Evolutionary conservation across 805 yeast species (phyloP).

Genomic region (Suhomyces pyralidae): DNA sequence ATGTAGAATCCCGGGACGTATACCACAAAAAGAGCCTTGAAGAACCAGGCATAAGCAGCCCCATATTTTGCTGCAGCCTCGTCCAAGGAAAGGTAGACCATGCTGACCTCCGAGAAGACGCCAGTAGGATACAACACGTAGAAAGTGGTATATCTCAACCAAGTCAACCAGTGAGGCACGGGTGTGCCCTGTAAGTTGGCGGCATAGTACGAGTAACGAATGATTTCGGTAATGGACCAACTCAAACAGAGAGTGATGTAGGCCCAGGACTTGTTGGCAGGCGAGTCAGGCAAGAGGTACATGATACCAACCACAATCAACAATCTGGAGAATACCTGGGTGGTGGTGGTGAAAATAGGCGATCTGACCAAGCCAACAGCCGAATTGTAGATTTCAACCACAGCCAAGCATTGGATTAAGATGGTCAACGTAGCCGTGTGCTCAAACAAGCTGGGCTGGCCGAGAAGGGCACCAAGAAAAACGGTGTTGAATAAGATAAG

Average conservation of each 20-base stretch:
- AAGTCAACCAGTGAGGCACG: conserved; percentile 58
- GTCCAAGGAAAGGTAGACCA: conserved; percentile 68
- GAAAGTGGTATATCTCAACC: conserved; percentile 82
- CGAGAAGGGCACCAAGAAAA: conserved; percentile 36
- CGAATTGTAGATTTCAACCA: conserved; percentile 78
- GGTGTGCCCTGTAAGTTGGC: conserved; percentile 51
- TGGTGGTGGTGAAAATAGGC: conserved; percentile 76
- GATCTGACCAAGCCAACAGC: conserved; percentile 78
- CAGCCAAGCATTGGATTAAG: conserved; percentile 71
- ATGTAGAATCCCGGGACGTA: conserved; percentile 88
- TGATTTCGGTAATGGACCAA: conserved; percentile 93
- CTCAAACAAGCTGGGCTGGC: conserved; percentile 65
- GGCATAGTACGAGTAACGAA: conserved; percentile 86
- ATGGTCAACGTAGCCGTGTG: conserved; percentile 59
- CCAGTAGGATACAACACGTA: conserved; percentile 86
- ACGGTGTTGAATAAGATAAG: conserved; percentile 39
- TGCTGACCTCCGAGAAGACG: conserved; percentile 75
- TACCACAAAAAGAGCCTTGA: conserved; percentile 56
- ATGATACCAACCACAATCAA: conserved; percentile 81
- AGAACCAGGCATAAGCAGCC: conserved; percentile 48
- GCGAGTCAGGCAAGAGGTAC: conserved; percentile 67
- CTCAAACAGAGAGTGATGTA: conserved; percentile 70
- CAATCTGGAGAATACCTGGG: conserved; percentile 85
- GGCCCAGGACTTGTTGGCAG: conserved; percentile 43
- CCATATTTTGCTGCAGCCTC: conserved; percentile 59